These are phyloP conservation scores for Rhytidhysteron rufulum DNA, from an alignment of 2,329 filamentous ascomycete species.

Conservation along the genomic window DNA sequence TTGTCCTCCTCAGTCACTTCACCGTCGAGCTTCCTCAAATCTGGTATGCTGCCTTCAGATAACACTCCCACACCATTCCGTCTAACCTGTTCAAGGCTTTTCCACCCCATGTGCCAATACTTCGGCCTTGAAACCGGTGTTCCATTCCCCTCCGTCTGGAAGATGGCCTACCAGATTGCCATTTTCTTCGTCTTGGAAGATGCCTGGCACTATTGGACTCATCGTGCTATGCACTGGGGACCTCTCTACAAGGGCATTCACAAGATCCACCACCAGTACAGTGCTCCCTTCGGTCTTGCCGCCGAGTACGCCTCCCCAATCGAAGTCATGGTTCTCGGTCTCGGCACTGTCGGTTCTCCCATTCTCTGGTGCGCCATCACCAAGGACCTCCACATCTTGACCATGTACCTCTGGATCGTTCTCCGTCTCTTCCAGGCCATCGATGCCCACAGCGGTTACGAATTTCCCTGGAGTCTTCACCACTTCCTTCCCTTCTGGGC, in stretches of 20 bases:
- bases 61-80: background rate
- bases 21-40: conserved; percentile 98
- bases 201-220: conserved; percentile 97
- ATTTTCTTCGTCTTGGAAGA: conserved; percentile 97
- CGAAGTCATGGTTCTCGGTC: conserved; percentile 89
- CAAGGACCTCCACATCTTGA: conserved; percentile 85
- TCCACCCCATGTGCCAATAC: conserved; percentile 93
- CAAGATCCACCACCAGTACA: conserved; percentile 99
- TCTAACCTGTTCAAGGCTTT: conserved; percentile 54
- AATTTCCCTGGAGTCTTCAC: conserved; percentile 95
- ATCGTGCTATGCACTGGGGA: conserved; percentile 89
- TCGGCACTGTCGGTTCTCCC: conserved; percentile 78
- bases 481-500: conserved; percentile 98
- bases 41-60: conserved; percentile 54
- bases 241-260: conserved; percentile 95
- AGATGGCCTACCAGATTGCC: conserved; percentile 85
- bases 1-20: conserved; percentile 93
- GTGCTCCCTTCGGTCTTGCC: conserved; percentile 90
- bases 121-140: conserved; percentile 85
- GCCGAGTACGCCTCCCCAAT: conserved; percentile 98
- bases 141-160: conserved; percentile 81
- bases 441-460: conserved; percentile 95
- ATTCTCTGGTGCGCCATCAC: conserved; percentile 81
- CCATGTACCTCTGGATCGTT: conserved; percentile 97
- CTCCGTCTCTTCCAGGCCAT: conserved; percentile 94